phyloP scores from a whole-genome alignment of 257 asterid genomes.

The Penstemon newberryi region DNA sequence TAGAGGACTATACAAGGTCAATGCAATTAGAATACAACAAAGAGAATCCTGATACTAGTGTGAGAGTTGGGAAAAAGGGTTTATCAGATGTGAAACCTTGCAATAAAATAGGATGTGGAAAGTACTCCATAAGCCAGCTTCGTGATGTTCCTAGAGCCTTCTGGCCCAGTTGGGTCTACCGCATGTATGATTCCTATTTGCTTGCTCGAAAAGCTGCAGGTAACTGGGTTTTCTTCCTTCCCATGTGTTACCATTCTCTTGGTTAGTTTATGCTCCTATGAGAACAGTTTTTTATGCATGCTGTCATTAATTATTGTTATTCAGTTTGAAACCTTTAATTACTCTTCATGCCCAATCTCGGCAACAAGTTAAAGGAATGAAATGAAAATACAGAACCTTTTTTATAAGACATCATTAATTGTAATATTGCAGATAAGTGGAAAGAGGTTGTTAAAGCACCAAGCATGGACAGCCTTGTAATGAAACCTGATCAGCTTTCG shows the following conservation, averaged over 20 bases:
- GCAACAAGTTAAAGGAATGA: slow-evolving; percentile 12
- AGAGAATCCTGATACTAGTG: slow-evolving; percentile 39
- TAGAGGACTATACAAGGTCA: slow-evolving; percentile 42
- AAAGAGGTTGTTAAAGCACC: slow-evolving; percentile 81
- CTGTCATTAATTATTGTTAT: neutral
- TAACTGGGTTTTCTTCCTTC: slow-evolving; percentile 30
- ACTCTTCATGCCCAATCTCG: slow-evolving; percentile 14
- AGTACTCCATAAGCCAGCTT: slow-evolving; percentile 43
- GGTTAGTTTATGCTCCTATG: neutral
- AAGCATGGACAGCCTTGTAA: slow-evolving; percentile 68
- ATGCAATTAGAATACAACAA: slow-evolving; percentile 30
- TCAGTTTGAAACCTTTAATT: neutral
- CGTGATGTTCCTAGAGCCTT: slow-evolving; percentile 80
- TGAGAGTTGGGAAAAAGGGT: slow-evolving; percentile 34
- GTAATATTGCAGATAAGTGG: slow-evolving; percentile 79
- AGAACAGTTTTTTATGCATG: neutral
- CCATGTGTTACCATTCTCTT: slow-evolving; percentile 12
- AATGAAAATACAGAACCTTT: neutral
- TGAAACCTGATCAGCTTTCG: slow-evolving; percentile 89
- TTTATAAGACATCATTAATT: slow-evolving; percentile 15
- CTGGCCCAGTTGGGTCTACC: slow-evolving; percentile 95
- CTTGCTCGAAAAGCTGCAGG: slow-evolving; percentile 95
- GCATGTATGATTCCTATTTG: slow-evolving; percentile 77
- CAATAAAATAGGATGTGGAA: slow-evolving; percentile 41
- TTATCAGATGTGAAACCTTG: slow-evolving; percentile 32